Conservation (phyloP, 306 rosid genomes). For the Glycyrrhiza uralensis region DNA sequence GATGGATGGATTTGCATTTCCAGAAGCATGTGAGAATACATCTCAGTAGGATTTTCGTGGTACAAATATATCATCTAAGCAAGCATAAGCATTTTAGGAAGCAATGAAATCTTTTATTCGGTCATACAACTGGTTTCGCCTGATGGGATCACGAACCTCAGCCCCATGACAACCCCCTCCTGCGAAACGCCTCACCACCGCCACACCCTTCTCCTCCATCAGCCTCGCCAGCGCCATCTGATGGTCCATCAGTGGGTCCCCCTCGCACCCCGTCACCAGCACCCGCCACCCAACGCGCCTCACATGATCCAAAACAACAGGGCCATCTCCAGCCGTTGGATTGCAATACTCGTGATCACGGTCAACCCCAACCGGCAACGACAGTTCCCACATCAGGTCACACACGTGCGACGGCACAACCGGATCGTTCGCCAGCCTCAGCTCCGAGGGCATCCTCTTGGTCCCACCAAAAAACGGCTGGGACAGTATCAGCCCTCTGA, state of each 20-base stretch:
- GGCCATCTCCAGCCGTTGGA: slow-evolving; percentile 34
- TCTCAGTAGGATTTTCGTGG: neutral
- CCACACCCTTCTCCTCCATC: slow-evolving; percentile 32
- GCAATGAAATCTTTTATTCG: slow-evolving; percentile 21
- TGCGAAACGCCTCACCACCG: slow-evolving; percentile 12
- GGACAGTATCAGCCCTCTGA: slow-evolving; percentile 43
- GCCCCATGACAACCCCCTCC: slow-evolving; percentile 36
- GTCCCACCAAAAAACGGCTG: slow-evolving; percentile 51
- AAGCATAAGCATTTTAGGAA: no score
- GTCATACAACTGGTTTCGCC: neutral
- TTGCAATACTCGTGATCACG: slow-evolving; percentile 44
- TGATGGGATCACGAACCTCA: neutral
- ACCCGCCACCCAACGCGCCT: slow-evolving; percentile 33
- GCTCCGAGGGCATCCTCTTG: slow-evolving; percentile 35
- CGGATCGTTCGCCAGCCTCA: slow-evolving; percentile 20
- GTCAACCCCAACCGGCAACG: slow-evolving; percentile 45
- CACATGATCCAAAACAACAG: slow-evolving; percentile 11
- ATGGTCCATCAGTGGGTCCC: slow-evolving; percentile 56
- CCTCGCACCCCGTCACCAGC: slow-evolving; percentile 32
- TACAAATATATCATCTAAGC: neutral
- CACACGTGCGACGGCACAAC: slow-evolving; percentile 13
- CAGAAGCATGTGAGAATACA: no score
- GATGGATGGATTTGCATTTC: no score
- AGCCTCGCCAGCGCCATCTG: slow-evolving; percentile 25
- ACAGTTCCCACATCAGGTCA: slow-evolving; percentile 46